Conservation (phyloP, 164 flowering plant species). For the Berberis thunbergii region DNA sequence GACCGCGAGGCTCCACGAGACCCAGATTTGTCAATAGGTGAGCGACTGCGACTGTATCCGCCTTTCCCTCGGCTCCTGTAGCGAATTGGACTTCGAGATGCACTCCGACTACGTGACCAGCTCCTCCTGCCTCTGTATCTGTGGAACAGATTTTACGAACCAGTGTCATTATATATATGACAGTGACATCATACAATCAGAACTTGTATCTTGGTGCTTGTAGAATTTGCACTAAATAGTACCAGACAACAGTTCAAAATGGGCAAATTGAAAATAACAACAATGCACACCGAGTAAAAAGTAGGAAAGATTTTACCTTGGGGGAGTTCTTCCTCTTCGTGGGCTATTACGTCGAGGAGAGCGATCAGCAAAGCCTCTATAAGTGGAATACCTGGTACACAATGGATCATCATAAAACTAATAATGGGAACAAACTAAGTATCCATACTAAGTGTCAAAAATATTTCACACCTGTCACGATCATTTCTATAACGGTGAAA, state of each 20-base stretch:
- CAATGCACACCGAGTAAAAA: not conserved
- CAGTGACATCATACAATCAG: not conserved
- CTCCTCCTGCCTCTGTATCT: slow-evolving; percentile 88
- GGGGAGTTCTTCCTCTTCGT: slow-evolving; percentile 79
- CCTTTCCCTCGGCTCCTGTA: slow-evolving; percentile 40
- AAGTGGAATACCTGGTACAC: slow-evolving; percentile 50
- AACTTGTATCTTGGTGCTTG: too few relatives aligned
- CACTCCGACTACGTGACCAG: slow-evolving; percentile 55
- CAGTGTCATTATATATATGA: too few relatives aligned
- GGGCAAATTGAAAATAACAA: too few relatives aligned
- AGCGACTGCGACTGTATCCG: slow-evolving; percentile 57
- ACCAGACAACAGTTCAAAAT: too few relatives aligned
- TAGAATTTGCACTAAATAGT: too few relatives aligned
- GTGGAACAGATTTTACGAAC: slow-evolving; percentile 7
- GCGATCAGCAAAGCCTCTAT: slow-evolving; percentile 54
- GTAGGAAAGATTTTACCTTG: slow-evolving; percentile 35
- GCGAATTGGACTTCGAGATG: slow-evolving; percentile 68
- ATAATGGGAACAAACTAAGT: not conserved
- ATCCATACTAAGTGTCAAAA: not conserved
- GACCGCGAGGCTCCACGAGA: slow-evolving; percentile 39
- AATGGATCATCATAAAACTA: too few relatives aligned
- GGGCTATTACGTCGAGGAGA: slow-evolving; percentile 90
- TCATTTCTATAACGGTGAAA: slow-evolving; percentile 64
- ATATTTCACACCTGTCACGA: slow-evolving; percentile 52
- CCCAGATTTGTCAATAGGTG: slow-evolving; percentile 45